Conservation (phyloP, 2,329 filamentous ascomycete genomes). For the Xenoacremonium recifei region DNA sequence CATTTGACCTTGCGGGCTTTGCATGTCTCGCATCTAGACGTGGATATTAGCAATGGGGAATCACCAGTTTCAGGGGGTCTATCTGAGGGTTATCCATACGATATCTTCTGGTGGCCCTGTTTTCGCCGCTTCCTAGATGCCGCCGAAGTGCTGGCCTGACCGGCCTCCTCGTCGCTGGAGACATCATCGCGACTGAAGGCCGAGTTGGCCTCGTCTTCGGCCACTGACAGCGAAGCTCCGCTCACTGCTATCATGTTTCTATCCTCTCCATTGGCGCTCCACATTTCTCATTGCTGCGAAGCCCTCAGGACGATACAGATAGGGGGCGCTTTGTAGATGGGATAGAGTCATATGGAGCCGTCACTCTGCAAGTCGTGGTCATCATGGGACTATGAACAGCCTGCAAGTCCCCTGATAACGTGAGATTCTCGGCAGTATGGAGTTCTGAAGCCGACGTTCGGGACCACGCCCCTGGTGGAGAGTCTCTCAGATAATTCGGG, state of each 20-base stretch:
- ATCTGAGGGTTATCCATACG: too few relatives aligned
- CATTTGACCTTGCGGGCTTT: constrained; percentile 46
- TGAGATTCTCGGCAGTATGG: too few relatives aligned
- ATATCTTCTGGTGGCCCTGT: constrained; percentile 41
- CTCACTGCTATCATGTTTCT: constrained; percentile 24
- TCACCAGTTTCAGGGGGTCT: too few relatives aligned
- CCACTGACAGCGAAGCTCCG: constrained; percentile 26
- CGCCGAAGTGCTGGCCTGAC: constrained; percentile 13
- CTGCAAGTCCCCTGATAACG: too few relatives aligned
- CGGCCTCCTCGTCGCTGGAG: constrained; percentile 36
- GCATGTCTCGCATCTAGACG: constrained; percentile 44
- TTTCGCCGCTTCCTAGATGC: constrained; percentile 38
- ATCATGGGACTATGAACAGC: too few relatives aligned
- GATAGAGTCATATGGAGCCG: constrained; percentile 1
- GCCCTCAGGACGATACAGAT: too few relatives aligned
- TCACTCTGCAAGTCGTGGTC: too few relatives aligned
- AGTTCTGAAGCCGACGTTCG: too few relatives aligned
- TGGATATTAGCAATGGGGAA: too few relatives aligned
- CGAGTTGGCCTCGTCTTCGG: constrained; percentile 37
- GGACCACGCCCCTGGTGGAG: too few relatives aligned
- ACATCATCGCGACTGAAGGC: constrained; percentile 35
- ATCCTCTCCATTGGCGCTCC: constrained; percentile 25
- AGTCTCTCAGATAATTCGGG: too few relatives aligned
- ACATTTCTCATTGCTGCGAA: too few relatives aligned
- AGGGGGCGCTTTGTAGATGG: constrained; percentile 7